Base-by-base conservation (phyloP, 371 early-diverging fungal species). In the Parasitella parasitica region DNA sequence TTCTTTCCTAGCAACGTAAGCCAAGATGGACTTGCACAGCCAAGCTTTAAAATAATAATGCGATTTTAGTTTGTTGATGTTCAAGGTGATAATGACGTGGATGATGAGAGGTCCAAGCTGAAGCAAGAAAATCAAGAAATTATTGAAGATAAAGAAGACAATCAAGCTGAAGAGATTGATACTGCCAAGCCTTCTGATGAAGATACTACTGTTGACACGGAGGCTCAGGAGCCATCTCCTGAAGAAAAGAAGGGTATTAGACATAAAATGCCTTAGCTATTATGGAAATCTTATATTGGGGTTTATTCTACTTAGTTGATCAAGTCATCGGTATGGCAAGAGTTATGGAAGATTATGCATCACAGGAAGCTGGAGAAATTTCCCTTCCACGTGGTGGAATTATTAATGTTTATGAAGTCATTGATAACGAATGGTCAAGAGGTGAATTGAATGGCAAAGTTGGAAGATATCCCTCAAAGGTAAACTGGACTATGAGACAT, bases 1-100 rank as follows among this genome's bases (percentile, higher is more conserved):
- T 88, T 78, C 77, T 91, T 91, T 61, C 91, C 91, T 41, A 86
- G 89, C 61, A 91, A 90, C 60, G 89, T 89, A 78, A 75, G 32
- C 24, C 24, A 4, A 22, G 5, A 22, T 22, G 4, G 11, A 46
- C 32, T 32, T 1, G 6, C 0, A 11, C 3, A 32, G 6, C 24
- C 13, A 46, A 20, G 24, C 22, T 46, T 24, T 9, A 22, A 12
- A 46, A 46, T 13, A 24, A 24, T 12, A 41, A 20, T 16, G 39
- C 5, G 18, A 43, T 43, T 41, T 7, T 57, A 57, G 57, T 57
- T 57, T 48, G 58, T 57, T 20, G 48, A 41, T 32, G 38, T 15
- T 5, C 15, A 32, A 37, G 54, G 57, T 16, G 54, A 36, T 36
- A 48, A 32, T 24, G 18, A 48, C 22, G 41, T 46, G 39, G 43